These are phyloP conservation scores for Candida germanica DNA, from an alignment of 805 yeast genomes.

Conservation along the genomic window DNA sequence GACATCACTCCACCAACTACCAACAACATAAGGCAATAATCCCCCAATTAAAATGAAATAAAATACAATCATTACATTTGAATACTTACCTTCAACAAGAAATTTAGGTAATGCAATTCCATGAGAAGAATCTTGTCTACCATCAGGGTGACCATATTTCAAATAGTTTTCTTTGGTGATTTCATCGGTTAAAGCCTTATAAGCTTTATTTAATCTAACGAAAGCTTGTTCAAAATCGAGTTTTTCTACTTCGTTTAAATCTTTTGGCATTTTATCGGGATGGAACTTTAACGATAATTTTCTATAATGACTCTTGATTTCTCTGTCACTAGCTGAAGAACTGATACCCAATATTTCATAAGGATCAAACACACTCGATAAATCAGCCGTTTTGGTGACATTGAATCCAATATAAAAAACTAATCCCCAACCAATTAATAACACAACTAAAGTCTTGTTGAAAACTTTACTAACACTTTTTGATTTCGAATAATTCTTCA, in stretches of 20 bases:
- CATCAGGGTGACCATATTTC: conserved; percentile 96
- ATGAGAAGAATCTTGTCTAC: conserved; percentile 84
- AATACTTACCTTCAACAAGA: conserved; percentile 77
- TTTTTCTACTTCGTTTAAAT: conserved; percentile 54
- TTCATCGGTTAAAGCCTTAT: conserved; percentile 92
- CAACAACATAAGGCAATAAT: conserved; percentile 75
- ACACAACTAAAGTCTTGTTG: conserved; percentile 31
- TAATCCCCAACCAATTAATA: conserved; percentile 59
- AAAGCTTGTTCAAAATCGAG: conserved; percentile 67
- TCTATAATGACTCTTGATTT: conserved; percentile 78
- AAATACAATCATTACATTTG: conserved; percentile 56
- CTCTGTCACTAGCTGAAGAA: conserved; percentile 64
- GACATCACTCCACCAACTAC: conserved; percentile 86
- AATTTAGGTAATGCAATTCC: conserved; percentile 95
- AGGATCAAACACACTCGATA: conserved; percentile 72
- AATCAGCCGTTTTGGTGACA: conserved; percentile 44
- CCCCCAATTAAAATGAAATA: conserved; percentile 76
- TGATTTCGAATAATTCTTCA: conserved; percentile 22
- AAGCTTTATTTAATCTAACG: conserved; percentile 84
- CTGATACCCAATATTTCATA: conserved; percentile 79
- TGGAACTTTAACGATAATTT: conserved; percentile 85
- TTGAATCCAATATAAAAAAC: conserved; percentile 40
- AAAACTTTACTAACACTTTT: conserved; percentile 29
- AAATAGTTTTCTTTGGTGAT: conserved; percentile 74
- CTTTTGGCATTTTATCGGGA: conserved; percentile 84